Conservation (phyloP, 805 yeast genomes). For the Sugiyamaella floridensis region DNA sequence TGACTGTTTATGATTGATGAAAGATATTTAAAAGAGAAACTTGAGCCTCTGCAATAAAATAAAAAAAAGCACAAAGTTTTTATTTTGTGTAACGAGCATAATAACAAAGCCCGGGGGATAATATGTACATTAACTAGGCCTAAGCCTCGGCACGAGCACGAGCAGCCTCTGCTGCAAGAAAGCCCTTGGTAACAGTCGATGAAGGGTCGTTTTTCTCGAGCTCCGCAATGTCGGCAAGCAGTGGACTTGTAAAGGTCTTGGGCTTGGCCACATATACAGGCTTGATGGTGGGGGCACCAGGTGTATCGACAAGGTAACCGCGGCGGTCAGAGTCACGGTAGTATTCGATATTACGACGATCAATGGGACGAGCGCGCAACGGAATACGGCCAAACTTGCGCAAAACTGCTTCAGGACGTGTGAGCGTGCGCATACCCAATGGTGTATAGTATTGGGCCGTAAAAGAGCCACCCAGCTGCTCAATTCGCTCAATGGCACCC, state of each 20-base stretch:
- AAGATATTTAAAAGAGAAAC: not conserved
- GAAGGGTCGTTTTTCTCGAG: conserved; percentile 10
- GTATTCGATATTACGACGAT: conserved; percentile 69
- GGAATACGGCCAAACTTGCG: conserved; percentile 74
- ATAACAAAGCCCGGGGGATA: too few relatives aligned
- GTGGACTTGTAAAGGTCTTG: conserved; percentile 12
- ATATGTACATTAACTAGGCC: conserved; percentile 7
- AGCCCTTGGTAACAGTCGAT: conserved; percentile 9
- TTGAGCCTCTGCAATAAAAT: too few relatives aligned
- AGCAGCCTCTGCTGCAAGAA: not conserved
- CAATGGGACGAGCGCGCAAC: conserved; percentile 76
- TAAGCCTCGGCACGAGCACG: conserved; percentile 1
- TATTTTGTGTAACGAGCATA: too few relatives aligned
- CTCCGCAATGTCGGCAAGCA: conserved; percentile 11
- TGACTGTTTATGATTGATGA: not conserved
- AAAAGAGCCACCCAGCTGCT: conserved; percentile 63
- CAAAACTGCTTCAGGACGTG: conserved; percentile 64
- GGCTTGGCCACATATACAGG: conserved; percentile 13
- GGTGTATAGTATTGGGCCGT: conserved; percentile 64
- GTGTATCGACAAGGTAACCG: conserved; percentile 49
- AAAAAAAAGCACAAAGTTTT: too few relatives aligned
- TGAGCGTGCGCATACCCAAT: conserved; percentile 65
- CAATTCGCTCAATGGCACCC: conserved; percentile 68
- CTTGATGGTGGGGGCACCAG: conserved; percentile 19
- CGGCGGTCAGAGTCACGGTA: conserved; percentile 65